Percentiles rank a stretch among this genome's conserved stretches.
phyloP scores from a whole-genome alignment of 2,329 filamentous ascomycete genomes.

The Huntiella savannae region DNA sequence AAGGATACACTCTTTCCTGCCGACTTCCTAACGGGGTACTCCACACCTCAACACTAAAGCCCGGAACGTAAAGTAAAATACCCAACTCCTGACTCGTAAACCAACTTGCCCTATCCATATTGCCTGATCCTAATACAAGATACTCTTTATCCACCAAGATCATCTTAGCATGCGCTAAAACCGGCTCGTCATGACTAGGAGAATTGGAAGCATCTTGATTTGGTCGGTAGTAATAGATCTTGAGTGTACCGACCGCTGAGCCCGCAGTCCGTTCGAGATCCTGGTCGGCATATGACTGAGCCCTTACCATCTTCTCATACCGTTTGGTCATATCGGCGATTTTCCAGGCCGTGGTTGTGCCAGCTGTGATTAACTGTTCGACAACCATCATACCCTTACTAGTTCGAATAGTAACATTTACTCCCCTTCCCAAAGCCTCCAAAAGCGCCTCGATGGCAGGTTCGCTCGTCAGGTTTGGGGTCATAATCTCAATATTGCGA shows the following conservation, averaged over 20 bases:
- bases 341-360: constrained; percentile 51
- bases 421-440: constrained; percentile 41
- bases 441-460: constrained; percentile 44
- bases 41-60: constrained; percentile 22
- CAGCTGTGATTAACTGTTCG: constrained; percentile 65
- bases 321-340: constrained; percentile 37
- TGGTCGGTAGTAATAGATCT: constrained; percentile 38
- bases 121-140: constrained; percentile 57
- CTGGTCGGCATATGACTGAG: background rate
- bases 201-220: constrained; percentile 16
- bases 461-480: constrained; percentile 56
- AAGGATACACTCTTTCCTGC: constrained; percentile 12
- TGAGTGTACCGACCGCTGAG: constrained; percentile 26
- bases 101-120: constrained; percentile 73
- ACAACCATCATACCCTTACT: constrained; percentile 53
- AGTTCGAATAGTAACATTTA: constrained; percentile 49
- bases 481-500: constrained; percentile 46
- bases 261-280: background rate
- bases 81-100: constrained; percentile 74
- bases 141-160: constrained; percentile 51
- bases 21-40: constrained; percentile 21
- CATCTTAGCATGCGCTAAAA: constrained; percentile 61
- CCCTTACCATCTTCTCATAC: constrained; percentile 23
- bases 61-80: constrained; percentile 33
- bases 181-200: constrained; percentile 33